Percentiles rank a stretch among this genome's conserved stretches.
phyloP scores from a whole-genome alignment of 2,329 filamentous ascomycete genomes.

The Colletotrichum graminicola region DNA sequence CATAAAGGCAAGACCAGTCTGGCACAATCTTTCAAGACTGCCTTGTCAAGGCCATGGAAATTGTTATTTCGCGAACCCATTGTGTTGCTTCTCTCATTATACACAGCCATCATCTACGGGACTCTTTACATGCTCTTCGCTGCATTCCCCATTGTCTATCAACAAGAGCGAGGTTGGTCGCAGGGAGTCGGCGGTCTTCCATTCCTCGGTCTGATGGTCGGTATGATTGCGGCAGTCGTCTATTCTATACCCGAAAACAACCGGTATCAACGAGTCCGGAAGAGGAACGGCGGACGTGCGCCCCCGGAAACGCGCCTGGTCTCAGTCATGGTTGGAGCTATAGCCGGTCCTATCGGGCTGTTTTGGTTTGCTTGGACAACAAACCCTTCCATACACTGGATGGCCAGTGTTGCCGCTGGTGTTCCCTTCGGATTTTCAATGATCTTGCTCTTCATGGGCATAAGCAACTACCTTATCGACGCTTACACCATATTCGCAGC shows the following conservation, averaged over 20 bases:
- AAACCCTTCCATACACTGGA: conserved; percentile 61
- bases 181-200: conserved; percentile 71
- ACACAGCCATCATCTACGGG: conserved; percentile 72
- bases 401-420: conserved; percentile 55
- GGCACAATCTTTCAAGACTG: conserved; percentile 62
- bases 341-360: conserved; percentile 65
- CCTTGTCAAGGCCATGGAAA: conserved; percentile 70
- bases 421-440: conserved; percentile 52
- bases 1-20: conserved; percentile 52
- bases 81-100: conserved; percentile 73
- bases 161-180: conserved; percentile 69
- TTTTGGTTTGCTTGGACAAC: conserved; percentile 72
- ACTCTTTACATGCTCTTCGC: conserved; percentile 71
- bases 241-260: conserved; percentile 61
- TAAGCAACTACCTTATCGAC: conserved; percentile 69
- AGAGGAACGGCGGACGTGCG: conserved; percentile 60
- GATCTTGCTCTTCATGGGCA: conserved; percentile 66
- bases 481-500: conserved; percentile 78
- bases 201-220: conserved; percentile 76
- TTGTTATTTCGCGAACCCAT: conserved; percentile 79
- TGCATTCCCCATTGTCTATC: conserved; percentile 75
- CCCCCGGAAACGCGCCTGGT: conserved; percentile 69
- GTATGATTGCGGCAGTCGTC: conserved; percentile 69
- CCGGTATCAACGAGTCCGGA: conserved; percentile 55
- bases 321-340: conserved; percentile 64